Base-by-base conservation (phyloP, 495 filamentous ascomycete genomes). In the Aspergillus steynii region DNA sequence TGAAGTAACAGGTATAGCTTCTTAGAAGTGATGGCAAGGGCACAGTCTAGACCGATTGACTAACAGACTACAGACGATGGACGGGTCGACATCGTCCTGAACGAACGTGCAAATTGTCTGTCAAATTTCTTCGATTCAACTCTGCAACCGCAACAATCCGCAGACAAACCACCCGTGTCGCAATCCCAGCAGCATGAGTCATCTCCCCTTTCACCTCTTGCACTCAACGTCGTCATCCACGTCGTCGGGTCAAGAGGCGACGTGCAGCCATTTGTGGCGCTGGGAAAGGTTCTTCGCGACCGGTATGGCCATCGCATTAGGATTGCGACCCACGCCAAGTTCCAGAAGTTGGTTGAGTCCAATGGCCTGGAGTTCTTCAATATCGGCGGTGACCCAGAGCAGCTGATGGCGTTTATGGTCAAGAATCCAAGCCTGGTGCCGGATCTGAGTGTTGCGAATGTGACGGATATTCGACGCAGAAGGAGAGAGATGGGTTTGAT, bases 371-470 rank as follows among this genome's bases (percentile, higher is more conserved):
- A 93, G 65, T 93, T 93, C 69, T 94, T 91, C 73, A 83, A 75
- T 55, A 90, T 93, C 29, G 90, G 90, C 4, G 90, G 90, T 25
- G 88, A 93, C 68, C 90, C 90, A 3, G 80, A 85, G 0, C 85
- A 91, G 62, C 80, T 95, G 29, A 95, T 95, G 90, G 84, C 88
- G 0, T 93, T 90, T 64, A 93, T 93, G 91, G 90, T 93, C 25
- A 91, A 92, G 68, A 91, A 95, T 69, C 89, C 90, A 5, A 88
- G 90, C 1, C 79, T 95, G 55, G 87, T 93, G 67, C 90, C 90
- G 51, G 28, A 29, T 28, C 6, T 53, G 7, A 29, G 28, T 12
- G 12, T 42, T 2, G 5, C 37, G 1, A 42, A 14, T 42, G 37
- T 42, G 37, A 42, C 37, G 1, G 37, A 42, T 4, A 42, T 42